A percentile compares a stretch with the other conserved stretches of the same genome.
These are phyloP conservation scores for Cardamine resedifolia DNA, from an alignment of 345 rosid species.

Conservation along the genomic window DNA sequence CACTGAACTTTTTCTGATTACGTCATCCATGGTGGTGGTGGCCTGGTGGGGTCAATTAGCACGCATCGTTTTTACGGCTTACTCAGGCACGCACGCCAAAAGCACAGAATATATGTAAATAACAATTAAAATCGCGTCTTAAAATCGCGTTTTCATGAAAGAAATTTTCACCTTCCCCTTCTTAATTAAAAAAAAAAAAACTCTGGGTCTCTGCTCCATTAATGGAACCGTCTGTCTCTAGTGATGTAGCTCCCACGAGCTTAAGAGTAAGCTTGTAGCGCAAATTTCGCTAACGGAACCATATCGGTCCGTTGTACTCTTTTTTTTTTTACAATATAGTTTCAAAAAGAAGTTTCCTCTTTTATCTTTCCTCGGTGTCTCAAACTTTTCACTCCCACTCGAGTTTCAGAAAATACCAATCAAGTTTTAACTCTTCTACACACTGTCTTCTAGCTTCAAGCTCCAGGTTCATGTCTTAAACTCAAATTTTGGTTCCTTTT, in stretches of 20 bases:
- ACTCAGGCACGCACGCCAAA: slow-evolving; percentile 9
- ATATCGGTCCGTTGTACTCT: neutral
- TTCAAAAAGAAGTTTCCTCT: neutral
- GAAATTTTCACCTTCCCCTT: neutral
- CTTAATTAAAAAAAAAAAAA: neutral
- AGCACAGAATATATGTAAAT: neutral
- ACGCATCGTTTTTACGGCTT: slow-evolving; percentile 9
- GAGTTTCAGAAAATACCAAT: too few species aligned
- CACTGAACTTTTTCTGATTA: neutral
- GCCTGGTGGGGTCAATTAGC: slow-evolving; percentile 26
- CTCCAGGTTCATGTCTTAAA: neutral
- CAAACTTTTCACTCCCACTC: neutral
- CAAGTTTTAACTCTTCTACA: neutral
- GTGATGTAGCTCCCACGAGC: slow-evolving; percentile 37
- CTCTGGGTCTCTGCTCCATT: slow-evolving; percentile 25
- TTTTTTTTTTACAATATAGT: neutral
- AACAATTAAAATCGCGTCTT: neutral
- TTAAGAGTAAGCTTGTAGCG: slow-evolving; percentile 11
- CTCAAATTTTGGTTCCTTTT: neutral
- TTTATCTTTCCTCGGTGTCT: slow-evolving; percentile 20
- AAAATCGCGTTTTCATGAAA: neutral
- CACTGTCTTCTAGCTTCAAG: neutral
- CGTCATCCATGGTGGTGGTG: slow-evolving; percentile 23
- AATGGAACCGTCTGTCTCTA: slow-evolving; percentile 27
- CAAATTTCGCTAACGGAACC: slow-evolving; percentile 24